A percentile compares a stretch with the other conserved stretches of the same genome.
phyloP scores from a whole-genome alignment of 2,329 filamentous ascomycete genomes.

The Penicillium sp. region DNA sequence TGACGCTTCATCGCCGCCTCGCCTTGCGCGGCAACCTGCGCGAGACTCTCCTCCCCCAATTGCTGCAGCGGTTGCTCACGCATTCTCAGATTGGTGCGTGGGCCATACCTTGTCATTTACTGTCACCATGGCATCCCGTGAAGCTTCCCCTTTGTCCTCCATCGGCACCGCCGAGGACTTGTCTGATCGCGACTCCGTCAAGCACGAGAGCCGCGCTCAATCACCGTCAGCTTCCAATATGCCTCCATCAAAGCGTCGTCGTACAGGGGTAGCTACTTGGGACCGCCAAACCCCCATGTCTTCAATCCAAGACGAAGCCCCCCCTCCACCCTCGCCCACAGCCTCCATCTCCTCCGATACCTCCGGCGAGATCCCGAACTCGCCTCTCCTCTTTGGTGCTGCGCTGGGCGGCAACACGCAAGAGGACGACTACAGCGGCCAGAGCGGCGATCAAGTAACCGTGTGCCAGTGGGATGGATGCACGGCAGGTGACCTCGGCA shows the following conservation, averaged over 20 bases:
- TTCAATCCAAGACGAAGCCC: constrained; percentile 41
- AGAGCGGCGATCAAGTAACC: constrained; percentile 72
- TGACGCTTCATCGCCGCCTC: constrained; percentile 10
- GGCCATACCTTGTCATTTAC: constrained; percentile 5
- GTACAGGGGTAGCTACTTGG: constrained; percentile 47
- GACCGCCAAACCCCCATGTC: constrained; percentile 55
- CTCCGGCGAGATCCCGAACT: constrained; percentile 78
- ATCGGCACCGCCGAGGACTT: constrained; percentile 63
- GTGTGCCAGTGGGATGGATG: constrained; percentile 78
- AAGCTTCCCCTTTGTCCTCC: constrained; percentile 65
- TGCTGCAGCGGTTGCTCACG: background rate
- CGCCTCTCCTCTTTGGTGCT: constrained; percentile 55
- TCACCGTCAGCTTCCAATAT: constrained; percentile 42
- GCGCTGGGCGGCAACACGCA: constrained; percentile 44
- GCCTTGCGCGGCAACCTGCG: constrained; percentile 1
- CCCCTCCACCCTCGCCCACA: constrained; percentile 51
- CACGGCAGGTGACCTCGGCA: constrained; percentile 67
- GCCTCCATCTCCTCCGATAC: constrained; percentile 87
- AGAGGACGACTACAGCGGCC: constrained; percentile 68
- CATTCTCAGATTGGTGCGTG: background rate
- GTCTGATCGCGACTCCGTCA: constrained; percentile 55
- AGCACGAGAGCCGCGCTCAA: constrained; percentile 52
- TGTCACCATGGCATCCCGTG: constrained; percentile 42
- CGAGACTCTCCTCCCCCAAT: background rate
- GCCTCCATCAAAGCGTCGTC: constrained; percentile 52